Evolutionary conservation across 352 stramenopile species (phyloP).

Genomic region (Phytophthora capsici): DNA sequence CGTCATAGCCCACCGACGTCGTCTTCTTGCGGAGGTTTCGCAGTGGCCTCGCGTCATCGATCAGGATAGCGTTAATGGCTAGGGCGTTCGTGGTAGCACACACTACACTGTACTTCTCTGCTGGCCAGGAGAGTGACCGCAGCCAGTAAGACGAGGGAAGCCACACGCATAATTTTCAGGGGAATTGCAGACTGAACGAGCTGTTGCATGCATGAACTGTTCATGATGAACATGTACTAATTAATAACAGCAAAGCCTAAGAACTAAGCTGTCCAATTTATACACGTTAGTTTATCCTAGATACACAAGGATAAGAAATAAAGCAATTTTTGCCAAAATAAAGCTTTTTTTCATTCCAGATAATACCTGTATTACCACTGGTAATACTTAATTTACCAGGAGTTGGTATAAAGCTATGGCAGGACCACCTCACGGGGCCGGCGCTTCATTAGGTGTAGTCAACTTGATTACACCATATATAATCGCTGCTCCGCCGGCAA

Average conservation of each 20-base stretch:
- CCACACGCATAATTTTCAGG: slow-evolving; percentile 10
- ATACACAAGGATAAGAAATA: no score
- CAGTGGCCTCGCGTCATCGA: neutral
- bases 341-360: no score
- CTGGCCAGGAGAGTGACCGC: slow-evolving; percentile 6
- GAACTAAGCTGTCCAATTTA: neutral
- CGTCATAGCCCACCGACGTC: neutral
- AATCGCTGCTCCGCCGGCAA: neutral
- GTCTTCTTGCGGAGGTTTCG: neutral
- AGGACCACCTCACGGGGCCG: no score
- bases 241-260: slow-evolving; percentile 7
- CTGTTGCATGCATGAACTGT: no score
- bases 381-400: no score
- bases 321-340: no score
- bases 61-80: neutral
- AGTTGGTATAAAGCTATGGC: no score
- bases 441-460: no score
- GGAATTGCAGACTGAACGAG: slow-evolving; percentile 23
- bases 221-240: no score
- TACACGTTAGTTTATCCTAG: neutral
- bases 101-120: neutral
- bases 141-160: slow-evolving; percentile 7
- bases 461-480: neutral
- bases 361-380: no score
- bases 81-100: neutral